phyloP scores from a whole-genome alignment of 1,284 basidiomycete species.

The Apiotrichum akiyoshidainum region DNA sequence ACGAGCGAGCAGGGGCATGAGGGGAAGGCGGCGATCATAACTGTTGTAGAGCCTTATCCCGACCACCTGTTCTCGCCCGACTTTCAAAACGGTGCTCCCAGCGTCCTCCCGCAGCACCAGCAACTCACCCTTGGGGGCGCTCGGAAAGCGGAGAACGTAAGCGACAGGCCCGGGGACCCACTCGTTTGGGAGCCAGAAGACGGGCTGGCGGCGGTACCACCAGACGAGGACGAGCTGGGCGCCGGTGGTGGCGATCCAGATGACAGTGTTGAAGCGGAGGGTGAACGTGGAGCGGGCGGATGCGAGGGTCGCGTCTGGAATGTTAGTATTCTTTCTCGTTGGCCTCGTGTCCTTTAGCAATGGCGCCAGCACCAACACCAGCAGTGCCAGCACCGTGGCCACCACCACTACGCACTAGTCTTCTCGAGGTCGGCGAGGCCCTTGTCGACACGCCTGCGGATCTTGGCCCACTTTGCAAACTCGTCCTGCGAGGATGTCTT shows the following conservation, averaged over 20 bases:
- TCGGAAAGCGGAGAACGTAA: conserved; percentile 65
- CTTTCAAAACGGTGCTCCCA: too few relatives aligned
- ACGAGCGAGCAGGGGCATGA: background rate
- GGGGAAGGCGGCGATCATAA: too few relatives aligned
- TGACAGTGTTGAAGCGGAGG: conserved; percentile 64
- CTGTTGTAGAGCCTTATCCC: too few relatives aligned
- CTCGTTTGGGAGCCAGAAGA: conserved; percentile 81
- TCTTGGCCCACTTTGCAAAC: conserved; percentile 97
- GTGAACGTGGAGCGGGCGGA: conserved; percentile 66
- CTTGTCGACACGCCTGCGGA: conserved; percentile 87
- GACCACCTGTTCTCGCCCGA: too few relatives aligned
- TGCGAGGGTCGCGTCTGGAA: conserved; percentile 66
- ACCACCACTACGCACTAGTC: conserved; percentile 63
- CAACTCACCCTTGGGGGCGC: conserved; percentile 43
- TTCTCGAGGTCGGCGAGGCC: conserved; percentile 89
- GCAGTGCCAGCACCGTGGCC: too few relatives aligned
- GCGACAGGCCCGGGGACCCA: conserved; percentile 76
- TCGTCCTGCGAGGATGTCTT: conserved; percentile 94
- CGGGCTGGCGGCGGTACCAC: conserved; percentile 82
- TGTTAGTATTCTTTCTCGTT: background rate
- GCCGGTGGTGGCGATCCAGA: conserved; percentile 82
- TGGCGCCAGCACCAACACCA: too few relatives aligned
- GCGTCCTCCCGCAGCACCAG: too few relatives aligned
- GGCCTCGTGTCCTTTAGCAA: too few relatives aligned
- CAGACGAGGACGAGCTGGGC: conserved; percentile 76